A percentile compares a stretch with the other conserved stretches of the same genome.
phyloP scores from a whole-genome alignment of 1,139 yeast genomes.

The Debaryomyces robertsiae region DNA sequence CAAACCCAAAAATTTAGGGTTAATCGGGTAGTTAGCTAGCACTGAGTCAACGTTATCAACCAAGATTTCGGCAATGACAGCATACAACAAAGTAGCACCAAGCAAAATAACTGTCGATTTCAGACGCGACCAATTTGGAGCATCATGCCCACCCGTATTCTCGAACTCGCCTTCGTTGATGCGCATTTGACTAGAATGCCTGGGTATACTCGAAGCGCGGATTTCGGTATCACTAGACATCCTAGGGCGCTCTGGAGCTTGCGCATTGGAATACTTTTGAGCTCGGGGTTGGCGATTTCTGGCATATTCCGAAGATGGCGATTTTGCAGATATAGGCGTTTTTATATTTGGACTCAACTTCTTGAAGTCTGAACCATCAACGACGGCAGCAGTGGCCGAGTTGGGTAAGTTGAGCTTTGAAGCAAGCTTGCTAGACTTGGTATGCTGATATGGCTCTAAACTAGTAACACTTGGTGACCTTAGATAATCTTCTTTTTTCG shows the following conservation, averaged over 20 bases:
- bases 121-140: slow-evolving; percentile 93
- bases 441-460: slow-evolving; percentile 24
- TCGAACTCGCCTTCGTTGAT: slow-evolving; percentile 29
- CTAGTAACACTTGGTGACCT: slow-evolving; percentile 40
- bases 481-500: slow-evolving; percentile 27
- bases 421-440: slow-evolving; percentile 8
- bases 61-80: slow-evolving; percentile 90
- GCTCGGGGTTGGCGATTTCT: slow-evolving; percentile 16
- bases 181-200: not conserved
- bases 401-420: slow-evolving; percentile 11
- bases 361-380: slow-evolving; percentile 7
- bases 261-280: not conserved
- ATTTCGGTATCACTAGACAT: not conserved
- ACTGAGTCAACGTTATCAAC: slow-evolving; percentile 95
- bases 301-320: slow-evolving; percentile 26
- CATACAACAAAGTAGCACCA: slow-evolving; percentile 84
- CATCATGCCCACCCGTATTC: slow-evolving; percentile 79
- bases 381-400: slow-evolving; percentile 8
- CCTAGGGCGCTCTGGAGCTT: not conserved
- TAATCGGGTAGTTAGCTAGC: slow-evolving; percentile 69
- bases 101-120: slow-evolving; percentile 85
- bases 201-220: not conserved
- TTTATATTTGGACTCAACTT: slow-evolving; percentile 10
- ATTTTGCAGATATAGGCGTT: slow-evolving; percentile 12
- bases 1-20: slow-evolving; percentile 88